Conservation (phyloP, 2,329 filamentous ascomycete genomes). For the Zymoseptoria pseudotritici region DNA sequence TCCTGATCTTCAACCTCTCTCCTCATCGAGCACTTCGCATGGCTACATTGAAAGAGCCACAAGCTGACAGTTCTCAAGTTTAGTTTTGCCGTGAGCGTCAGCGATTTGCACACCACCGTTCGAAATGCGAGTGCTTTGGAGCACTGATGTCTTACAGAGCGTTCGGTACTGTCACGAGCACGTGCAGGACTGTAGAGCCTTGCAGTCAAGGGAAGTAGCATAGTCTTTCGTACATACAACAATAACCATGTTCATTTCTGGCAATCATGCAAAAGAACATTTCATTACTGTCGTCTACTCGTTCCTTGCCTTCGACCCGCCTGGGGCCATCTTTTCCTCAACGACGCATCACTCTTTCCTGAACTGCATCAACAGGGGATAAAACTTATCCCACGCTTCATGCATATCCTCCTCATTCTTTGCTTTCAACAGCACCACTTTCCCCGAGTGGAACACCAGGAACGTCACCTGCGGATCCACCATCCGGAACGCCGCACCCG, state of each 20-base stretch:
- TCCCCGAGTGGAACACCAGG: constrained; percentile 67
- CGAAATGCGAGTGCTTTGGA: neutral
- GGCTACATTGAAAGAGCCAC: neutral
- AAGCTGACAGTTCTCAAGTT: neutral
- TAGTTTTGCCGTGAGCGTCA: neutral
- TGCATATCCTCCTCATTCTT: constrained; percentile 78
- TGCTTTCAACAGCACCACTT: constrained; percentile 81
- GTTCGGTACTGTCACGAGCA: neutral
- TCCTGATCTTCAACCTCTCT: neutral
- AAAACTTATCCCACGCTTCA: constrained; percentile 5
- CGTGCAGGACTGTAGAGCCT: neutral
- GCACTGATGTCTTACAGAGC: neutral
- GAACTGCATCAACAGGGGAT: constrained; percentile 6
- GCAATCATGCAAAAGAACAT: neutral
- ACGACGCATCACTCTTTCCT: neutral
- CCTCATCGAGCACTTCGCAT: neutral
- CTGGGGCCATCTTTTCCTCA: neutral
- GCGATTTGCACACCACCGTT: neutral
- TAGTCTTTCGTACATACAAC: neutral
- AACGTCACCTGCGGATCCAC: constrained; percentile 69
- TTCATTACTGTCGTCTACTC: neutral
- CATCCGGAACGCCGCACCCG: constrained; percentile 86
- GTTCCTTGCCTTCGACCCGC: neutral
- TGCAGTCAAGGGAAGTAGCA: neutral
- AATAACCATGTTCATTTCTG: neutral